Evolutionary conservation across 2,329 filamentous ascomycete species (phyloP).

Genomic region (Xylaria sp.): DNA sequence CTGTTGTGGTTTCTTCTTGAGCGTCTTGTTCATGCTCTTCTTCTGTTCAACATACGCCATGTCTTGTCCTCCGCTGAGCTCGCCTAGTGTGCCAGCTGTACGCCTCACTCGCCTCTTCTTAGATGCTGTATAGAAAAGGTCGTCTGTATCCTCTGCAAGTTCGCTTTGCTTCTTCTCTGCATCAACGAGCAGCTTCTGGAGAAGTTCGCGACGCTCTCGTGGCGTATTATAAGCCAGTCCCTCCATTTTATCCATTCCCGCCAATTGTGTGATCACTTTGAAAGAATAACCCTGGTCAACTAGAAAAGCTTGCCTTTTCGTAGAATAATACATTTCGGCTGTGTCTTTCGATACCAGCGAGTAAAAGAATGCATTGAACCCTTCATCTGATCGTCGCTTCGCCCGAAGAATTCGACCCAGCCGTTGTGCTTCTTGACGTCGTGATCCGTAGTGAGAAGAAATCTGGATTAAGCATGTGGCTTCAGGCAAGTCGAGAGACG

Average conservation of each 20-base stretch:
- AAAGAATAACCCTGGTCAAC: conserved; percentile 99
- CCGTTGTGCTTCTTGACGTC: conserved; percentile 94
- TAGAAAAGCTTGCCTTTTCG: conserved; percentile 94
- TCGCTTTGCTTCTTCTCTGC: conserved; percentile 73
- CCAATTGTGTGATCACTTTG: conserved; percentile 96
- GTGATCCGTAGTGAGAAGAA: conserved; percentile 95
- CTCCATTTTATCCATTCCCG: conserved; percentile 87
- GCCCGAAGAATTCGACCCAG: conserved; percentile 93
- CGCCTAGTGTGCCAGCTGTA: conserved; percentile 85
- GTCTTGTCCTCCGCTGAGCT: conserved; percentile 89
- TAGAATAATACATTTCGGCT: conserved; percentile 97
- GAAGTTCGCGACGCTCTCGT: conserved; percentile 82
- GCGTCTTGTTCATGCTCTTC: conserved; percentile 74
- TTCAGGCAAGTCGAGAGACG: conserved; percentile 95
- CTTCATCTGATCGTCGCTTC: conserved; percentile 95
- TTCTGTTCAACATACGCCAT: conserved; percentile 97
- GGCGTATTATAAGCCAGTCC: conserved; percentile 83
- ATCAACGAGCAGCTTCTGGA: conserved; percentile 89
- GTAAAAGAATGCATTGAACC: conserved; percentile 99
- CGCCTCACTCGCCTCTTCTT: conserved; percentile 72
- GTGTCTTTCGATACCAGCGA: conserved; percentile 97
- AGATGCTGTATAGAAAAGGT: conserved; percentile 52
- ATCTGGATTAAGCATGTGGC: conserved; percentile 98
- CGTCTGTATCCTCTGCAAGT: conserved; percentile 70
- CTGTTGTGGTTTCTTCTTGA: conserved; percentile 70